A percentile compares a stretch with the other conserved stretches of the same genome.
These are phyloP conservation scores for Trichoderma sp. DNA, from an alignment of 2,329 filamentous ascomycete species.

Conservation along the genomic window DNA sequence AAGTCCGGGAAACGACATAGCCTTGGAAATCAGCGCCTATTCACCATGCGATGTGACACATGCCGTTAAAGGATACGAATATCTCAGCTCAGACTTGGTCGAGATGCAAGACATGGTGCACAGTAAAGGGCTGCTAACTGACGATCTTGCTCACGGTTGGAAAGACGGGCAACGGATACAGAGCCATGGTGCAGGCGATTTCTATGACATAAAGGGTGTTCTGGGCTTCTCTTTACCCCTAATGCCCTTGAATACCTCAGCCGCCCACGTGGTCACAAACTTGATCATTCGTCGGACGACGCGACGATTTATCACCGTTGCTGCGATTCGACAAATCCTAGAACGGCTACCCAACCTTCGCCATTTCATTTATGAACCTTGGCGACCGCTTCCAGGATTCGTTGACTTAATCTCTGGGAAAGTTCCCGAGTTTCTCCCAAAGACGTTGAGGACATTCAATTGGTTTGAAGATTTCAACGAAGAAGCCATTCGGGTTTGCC, in stretches of 20 bases:
- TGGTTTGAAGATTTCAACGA: background rate
- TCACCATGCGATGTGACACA: background rate
- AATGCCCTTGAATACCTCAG: background rate
- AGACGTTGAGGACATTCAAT: background rate
- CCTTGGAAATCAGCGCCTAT: background rate
- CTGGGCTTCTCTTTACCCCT: background rate
- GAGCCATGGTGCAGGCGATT: background rate
- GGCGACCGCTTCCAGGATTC: background rate
- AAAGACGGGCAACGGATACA: background rate
- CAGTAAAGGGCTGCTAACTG: background rate
- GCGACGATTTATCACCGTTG: background rate
- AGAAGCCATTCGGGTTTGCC: background rate
- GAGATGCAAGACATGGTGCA: background rate
- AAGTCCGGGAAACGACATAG: background rate
- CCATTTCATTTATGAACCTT: background rate
- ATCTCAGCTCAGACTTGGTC: background rate
- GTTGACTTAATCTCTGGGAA: no score
- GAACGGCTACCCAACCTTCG: background rate
- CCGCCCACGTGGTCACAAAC: background rate
- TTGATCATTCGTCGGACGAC: background rate
- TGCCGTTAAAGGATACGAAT: background rate
- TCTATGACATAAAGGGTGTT: background rate
- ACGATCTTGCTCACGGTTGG: background rate
- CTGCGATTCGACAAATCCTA: background rate
- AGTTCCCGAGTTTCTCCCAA: background rate